Conservation (phyloP, 1,139 yeast genomes). For the Lodderomyces parapsilosis region DNA sequence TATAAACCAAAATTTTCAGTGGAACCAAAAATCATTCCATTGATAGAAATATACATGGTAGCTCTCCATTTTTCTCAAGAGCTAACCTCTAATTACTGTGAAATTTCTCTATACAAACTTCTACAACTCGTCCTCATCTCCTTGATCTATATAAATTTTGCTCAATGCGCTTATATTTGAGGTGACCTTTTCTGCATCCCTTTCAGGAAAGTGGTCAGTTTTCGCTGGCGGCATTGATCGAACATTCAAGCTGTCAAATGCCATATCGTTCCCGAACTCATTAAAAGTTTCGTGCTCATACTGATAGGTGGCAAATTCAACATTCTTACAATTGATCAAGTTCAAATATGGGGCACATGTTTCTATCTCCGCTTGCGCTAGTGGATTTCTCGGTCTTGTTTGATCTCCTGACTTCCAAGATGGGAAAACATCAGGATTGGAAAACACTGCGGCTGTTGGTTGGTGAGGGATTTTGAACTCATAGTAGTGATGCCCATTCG, state of each 20-base stretch:
- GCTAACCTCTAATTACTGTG: too few species aligned
- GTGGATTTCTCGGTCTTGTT: slow-evolving; percentile 25
- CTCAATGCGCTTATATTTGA: background rate
- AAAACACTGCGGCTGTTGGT: slow-evolving; percentile 16
- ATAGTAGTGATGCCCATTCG: slow-evolving; percentile 43
- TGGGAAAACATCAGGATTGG: background rate
- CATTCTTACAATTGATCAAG: slow-evolving; percentile 41
- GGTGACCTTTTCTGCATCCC: background rate
- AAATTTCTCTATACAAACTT: background rate
- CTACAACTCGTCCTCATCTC: slow-evolving; percentile 2
- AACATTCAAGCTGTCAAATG: slow-evolving; percentile 10
- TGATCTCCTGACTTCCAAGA: background rate
- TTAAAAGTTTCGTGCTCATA: slow-evolving; percentile 9
- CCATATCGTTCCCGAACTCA: slow-evolving; percentile 17
- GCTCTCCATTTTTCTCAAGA: too few species aligned
- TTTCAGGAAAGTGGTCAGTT: background rate
- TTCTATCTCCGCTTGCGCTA: slow-evolving; percentile 65
- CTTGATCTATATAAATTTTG: slow-evolving; percentile 12
- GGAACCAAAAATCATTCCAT: slow-evolving; percentile 1
- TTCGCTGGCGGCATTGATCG: slow-evolving; percentile 14
- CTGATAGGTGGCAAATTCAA: slow-evolving; percentile 33
- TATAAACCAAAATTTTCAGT: background rate
- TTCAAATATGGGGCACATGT: slow-evolving; percentile 58
- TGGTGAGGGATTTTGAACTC: slow-evolving; percentile 44
- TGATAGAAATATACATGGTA: background rate